These are phyloP conservation scores for Monilinia fructigena DNA, from an alignment of 2,329 filamentous ascomycete species.

Conservation along the genomic window DNA sequence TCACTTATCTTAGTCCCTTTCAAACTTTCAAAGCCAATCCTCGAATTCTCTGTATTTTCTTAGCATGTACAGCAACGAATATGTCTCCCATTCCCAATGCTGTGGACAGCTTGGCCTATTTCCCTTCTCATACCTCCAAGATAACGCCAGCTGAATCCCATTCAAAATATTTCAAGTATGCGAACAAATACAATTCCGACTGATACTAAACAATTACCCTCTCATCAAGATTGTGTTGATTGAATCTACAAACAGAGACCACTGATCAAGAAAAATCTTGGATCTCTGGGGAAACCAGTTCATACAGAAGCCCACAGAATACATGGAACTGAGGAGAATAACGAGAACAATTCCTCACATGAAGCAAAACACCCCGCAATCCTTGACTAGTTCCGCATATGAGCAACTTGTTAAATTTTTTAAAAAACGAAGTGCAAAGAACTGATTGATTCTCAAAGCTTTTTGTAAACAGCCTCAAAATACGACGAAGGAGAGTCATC, in stretches of 20 bases:
- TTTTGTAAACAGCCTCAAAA: too few relatives aligned
- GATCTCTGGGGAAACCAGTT: too few relatives aligned
- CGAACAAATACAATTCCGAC: background rate
- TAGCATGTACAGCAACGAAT: background rate
- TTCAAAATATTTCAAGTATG: background rate
- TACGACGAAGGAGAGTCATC: too few relatives aligned
- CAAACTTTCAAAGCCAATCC: background rate
- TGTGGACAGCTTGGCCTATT: background rate
- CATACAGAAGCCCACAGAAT: background rate
- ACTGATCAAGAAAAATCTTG: background rate
- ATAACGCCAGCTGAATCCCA: background rate
- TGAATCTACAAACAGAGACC: background rate
- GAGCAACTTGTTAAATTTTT: background rate
- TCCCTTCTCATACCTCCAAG: background rate
- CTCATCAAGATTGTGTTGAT: background rate
- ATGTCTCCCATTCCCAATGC: background rate
- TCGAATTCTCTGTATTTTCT: background rate
- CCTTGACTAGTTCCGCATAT: background rate
- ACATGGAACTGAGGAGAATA: background rate
- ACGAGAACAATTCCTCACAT: background rate
- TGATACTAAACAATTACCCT: background rate
- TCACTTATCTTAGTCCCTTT: background rate
- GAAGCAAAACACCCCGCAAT: background rate
- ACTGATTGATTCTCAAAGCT: too few relatives aligned
- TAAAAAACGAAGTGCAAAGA: background rate